These are phyloP conservation scores for Trichoderma atroviride DNA, from an alignment of 2,329 filamentous ascomycete genomes.

Conservation along the genomic window DNA sequence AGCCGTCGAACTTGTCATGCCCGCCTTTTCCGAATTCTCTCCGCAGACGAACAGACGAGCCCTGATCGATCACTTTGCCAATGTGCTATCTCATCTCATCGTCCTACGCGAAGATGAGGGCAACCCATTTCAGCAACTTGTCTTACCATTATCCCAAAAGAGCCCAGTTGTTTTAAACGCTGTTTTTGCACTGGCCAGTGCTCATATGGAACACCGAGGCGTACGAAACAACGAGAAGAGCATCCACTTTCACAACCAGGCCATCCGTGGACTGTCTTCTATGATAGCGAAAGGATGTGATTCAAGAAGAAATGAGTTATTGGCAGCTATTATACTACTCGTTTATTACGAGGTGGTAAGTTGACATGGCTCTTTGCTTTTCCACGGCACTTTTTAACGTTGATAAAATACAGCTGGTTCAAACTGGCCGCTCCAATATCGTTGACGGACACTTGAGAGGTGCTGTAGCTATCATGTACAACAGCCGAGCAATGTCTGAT, in stretches of 20 bases:
- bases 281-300: constrained; percentile 57
- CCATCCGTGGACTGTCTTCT: constrained; percentile 59
- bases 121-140: constrained; percentile 65
- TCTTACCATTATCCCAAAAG: constrained; percentile 60
- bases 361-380: constrained; percentile 19
- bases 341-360: constrained; percentile 67
- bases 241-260: constrained; percentile 61
- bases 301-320: constrained; percentile 58
- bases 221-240: constrained; percentile 58
- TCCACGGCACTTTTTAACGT: neutral
- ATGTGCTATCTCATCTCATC: constrained; percentile 65
- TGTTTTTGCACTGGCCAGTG: constrained; percentile 80
- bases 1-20: constrained; percentile 54
- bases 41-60: constrained; percentile 56
- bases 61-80: constrained; percentile 65
- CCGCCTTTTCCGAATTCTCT: constrained; percentile 61
- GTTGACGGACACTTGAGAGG: constrained; percentile 64
- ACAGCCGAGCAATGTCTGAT: constrained; percentile 48
- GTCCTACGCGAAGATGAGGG: constrained; percentile 65
- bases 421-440: constrained; percentile 61
- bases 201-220: constrained; percentile 73
- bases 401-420: constrained; percentile 54
- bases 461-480: constrained; percentile 62
- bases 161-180: constrained; percentile 73
- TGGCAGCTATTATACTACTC: constrained; percentile 63